Evolutionary conservation across 441 rosid species (phyloP).

Genomic region (Lepidium campestre): DNA sequence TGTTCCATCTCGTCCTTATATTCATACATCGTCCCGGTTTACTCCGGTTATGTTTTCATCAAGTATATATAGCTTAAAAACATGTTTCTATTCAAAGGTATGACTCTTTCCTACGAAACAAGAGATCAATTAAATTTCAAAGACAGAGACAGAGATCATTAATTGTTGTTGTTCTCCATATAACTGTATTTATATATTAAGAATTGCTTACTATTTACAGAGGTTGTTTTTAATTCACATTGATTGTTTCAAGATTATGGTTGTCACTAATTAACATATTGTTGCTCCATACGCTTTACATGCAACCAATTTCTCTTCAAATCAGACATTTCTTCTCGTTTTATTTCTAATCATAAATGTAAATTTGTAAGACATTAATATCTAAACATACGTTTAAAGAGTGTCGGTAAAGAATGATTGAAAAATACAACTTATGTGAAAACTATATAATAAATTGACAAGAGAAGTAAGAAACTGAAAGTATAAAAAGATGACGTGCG

Average conservation of each 20-base stretch:
- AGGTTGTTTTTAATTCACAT: not conserved
- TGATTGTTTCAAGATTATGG: not conserved
- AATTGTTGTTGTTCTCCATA: not conserved
- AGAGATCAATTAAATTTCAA: not conserved
- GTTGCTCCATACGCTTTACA: not conserved
- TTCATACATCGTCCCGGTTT: not conserved
- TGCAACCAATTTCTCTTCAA: not conserved
- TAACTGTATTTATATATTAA: too few species aligned
- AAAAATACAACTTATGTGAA: too few species aligned
- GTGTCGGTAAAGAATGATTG: not conserved
- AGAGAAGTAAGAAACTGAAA: not conserved
- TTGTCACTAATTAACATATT: not conserved
- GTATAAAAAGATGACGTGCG: not conserved
- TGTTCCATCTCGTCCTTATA: not conserved
- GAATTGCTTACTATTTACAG: not conserved
- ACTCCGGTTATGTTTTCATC: not conserved
- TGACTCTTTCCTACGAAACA: not conserved
- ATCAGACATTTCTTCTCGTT: not conserved
- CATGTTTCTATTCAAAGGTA: not conserved
- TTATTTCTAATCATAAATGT: not conserved
- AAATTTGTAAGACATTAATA: not conserved
- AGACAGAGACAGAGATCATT: constrained; percentile 2
- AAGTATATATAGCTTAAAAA: not conserved
- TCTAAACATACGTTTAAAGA: too few species aligned
- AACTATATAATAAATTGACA: too few species aligned